A percentile compares a stretch with the other conserved stretches of the same genome.
Evolutionary conservation across 2,329 filamentous ascomycete genomes (phyloP).

Genomic region (Scedosporium apiospermum): DNA sequence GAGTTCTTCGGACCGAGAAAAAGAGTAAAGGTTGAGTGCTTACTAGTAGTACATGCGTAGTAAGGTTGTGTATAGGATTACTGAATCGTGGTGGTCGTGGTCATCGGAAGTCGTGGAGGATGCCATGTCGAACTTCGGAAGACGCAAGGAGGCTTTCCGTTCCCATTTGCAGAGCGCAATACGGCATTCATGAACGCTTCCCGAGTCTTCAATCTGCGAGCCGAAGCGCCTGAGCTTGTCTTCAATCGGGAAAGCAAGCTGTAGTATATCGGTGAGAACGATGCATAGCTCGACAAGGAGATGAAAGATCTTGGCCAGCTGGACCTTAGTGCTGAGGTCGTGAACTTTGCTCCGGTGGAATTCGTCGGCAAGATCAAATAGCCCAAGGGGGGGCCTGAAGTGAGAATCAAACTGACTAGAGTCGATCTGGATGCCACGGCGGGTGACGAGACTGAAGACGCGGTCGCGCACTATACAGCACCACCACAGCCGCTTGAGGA

Average conservation of each 20-base stretch:
- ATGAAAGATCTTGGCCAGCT: constrained; percentile 33
- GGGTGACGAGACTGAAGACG: constrained; percentile 36
- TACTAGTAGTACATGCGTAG: constrained; percentile 45
- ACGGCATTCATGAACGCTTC: constrained; percentile 26
- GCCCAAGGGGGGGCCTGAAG: constrained; percentile 23
- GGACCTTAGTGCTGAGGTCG: constrained; percentile 31
- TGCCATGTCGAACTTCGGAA: constrained; percentile 12
- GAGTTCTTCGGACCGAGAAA: background rate
- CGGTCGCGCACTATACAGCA: constrained; percentile 43
- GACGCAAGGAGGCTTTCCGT: constrained; percentile 10
- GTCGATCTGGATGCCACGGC: constrained; percentile 40
- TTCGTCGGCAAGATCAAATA: constrained; percentile 35
- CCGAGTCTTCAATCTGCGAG: constrained; percentile 17
- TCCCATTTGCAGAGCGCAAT: constrained; percentile 19
- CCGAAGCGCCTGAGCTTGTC: constrained; percentile 27
- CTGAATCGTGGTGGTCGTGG: constrained; percentile 2
- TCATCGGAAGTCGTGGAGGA: constrained; percentile 24
- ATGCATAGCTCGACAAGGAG: constrained; percentile 35
- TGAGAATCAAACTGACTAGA: constrained; percentile 35
- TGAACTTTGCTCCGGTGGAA: constrained; percentile 35
- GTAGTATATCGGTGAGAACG: constrained; percentile 35
- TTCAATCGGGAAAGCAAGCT: constrained; percentile 33
- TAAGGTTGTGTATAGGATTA: constrained; percentile 34
- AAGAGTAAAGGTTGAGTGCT: constrained; percentile 11
- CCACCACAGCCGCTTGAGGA: constrained; percentile 44